Percentiles rank a stretch among this genome's conserved stretches.
These are phyloP conservation scores for Boletus bicolor DNA, from an alignment of 768 basidiomycete species.

Conservation along the genomic window DNA sequence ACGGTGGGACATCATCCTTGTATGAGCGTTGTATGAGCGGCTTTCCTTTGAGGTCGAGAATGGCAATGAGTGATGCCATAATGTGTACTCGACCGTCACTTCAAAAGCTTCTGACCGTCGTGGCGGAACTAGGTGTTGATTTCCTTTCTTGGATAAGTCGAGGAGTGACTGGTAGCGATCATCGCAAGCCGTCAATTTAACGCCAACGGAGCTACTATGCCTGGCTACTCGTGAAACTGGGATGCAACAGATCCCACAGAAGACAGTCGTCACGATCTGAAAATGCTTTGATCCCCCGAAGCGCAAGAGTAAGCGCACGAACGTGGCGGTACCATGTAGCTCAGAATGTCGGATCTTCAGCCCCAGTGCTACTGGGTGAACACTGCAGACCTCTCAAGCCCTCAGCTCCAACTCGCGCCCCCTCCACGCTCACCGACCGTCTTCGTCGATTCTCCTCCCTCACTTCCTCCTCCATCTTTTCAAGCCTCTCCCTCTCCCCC, in stretches of 20 bases:
- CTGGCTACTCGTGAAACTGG: too few relatives aligned
- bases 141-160: slow-evolving; percentile 15
- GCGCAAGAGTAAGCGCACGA: too few relatives aligned
- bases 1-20: slow-evolving; percentile 88
- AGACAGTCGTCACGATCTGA: too few relatives aligned
- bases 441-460: slow-evolving; percentile 30
- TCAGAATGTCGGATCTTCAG: too few relatives aligned
- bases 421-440: not conserved
- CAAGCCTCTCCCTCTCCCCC: slow-evolving; percentile 26
- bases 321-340: too few relatives aligned
- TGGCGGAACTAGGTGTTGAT: not conserved
- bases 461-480: slow-evolving; percentile 26
- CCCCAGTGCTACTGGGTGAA: too few relatives aligned
- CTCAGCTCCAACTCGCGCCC: not conserved
- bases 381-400: not conserved
- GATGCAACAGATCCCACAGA: too few relatives aligned
- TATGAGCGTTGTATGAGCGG: slow-evolving; percentile 96
- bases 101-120: not conserved
- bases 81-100: not conserved
- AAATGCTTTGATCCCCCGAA: too few relatives aligned
- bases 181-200: too few relatives aligned
- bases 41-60: slow-evolving; percentile 98
- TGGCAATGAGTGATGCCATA: slow-evolving; percentile 80
- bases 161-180: too few relatives aligned
- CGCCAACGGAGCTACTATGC: too few relatives aligned